Conservation (phyloP, 2,329 filamentous ascomycete species). For the Colletotrichum kahawae region DNA sequence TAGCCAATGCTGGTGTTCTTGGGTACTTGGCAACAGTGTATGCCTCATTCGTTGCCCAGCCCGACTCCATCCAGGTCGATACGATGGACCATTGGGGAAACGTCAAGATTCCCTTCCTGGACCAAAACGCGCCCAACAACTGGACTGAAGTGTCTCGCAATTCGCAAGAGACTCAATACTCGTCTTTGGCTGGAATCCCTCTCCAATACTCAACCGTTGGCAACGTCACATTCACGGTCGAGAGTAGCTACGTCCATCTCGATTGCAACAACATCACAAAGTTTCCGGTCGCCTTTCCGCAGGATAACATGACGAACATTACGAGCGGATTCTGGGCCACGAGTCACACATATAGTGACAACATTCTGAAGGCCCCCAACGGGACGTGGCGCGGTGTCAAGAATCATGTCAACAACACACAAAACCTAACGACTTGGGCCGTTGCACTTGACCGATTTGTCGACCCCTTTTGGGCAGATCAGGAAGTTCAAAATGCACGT, state of each 20-base stretch:
- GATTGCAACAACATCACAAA: not conserved
- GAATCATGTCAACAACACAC: not conserved
- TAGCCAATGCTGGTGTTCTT: not conserved
- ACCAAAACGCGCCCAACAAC: not conserved
- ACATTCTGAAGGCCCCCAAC: not conserved
- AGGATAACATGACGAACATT: not conserved
- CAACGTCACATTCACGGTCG: not conserved
- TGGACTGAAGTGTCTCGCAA: not conserved
- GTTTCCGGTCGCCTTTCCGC: not conserved
- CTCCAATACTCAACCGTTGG: not conserved
- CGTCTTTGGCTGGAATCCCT: not conserved
- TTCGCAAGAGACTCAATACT: not conserved
- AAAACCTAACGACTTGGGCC: not conserved
- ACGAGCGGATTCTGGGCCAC: not conserved
- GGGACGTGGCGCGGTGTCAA: not conserved
- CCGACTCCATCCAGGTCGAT: slow-evolving; percentile 19
- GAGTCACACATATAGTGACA: not conserved
- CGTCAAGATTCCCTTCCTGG: slow-evolving; percentile 29
- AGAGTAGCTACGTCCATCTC: slow-evolving; percentile 2
- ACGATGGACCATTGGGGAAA: slow-evolving; percentile 31
- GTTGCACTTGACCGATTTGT: not conserved
- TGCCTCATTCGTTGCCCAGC: slow-evolving; percentile 24
- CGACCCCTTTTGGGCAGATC: not conserved
- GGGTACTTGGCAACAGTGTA: slow-evolving; percentile 6
- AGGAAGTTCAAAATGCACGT: not conserved